Conservation (phyloP, 1,139 yeast species). For the Nadsonia starkeyi-henricii region DNA sequence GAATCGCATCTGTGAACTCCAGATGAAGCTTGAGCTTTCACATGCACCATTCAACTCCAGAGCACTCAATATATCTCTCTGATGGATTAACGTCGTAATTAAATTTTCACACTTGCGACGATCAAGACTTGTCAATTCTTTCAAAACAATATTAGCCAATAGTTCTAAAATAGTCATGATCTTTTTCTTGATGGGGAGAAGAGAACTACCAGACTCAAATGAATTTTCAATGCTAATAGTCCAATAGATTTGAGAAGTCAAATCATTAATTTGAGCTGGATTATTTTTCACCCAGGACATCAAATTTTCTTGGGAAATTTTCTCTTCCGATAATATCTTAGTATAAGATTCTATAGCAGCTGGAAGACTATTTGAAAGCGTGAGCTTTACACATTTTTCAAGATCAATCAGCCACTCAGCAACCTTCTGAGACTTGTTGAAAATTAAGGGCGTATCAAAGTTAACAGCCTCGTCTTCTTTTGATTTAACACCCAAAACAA, state of each 20-base stretch:
- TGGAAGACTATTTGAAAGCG: slow-evolving; percentile 31
- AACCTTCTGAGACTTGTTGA: slow-evolving; percentile 31
- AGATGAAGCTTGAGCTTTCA: slow-evolving; percentile 22
- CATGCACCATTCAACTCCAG: slow-evolving; percentile 16
- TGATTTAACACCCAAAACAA: slow-evolving; percentile 40
- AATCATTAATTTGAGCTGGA: slow-evolving; percentile 47
- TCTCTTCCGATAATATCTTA: slow-evolving; percentile 9
- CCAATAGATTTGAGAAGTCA: slow-evolving; percentile 26
- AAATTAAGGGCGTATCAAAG: slow-evolving; percentile 33
- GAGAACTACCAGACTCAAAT: neutral
- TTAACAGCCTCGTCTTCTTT: slow-evolving; percentile 47
- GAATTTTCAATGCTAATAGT: slow-evolving; percentile 2
- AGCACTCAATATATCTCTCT: slow-evolving; percentile 29
- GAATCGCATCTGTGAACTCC: slow-evolving; percentile 46
- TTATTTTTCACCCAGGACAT: slow-evolving; percentile 24
- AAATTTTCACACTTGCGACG: slow-evolving; percentile 43
- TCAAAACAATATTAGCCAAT: slow-evolving; percentile 23
- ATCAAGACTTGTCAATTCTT: slow-evolving; percentile 22
- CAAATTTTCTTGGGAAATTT: slow-evolving; percentile 10
- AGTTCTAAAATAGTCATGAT: slow-evolving; percentile 14
- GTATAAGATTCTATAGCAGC: slow-evolving; percentile 19
- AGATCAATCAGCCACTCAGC: slow-evolving; percentile 53
- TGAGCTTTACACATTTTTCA: slow-evolving; percentile 34
- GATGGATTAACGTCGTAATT: slow-evolving; percentile 56
- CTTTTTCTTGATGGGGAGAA: slow-evolving; percentile 9